Conservation (phyloP, 1,139 yeast genomes). For the Pichia sp. region DNA sequence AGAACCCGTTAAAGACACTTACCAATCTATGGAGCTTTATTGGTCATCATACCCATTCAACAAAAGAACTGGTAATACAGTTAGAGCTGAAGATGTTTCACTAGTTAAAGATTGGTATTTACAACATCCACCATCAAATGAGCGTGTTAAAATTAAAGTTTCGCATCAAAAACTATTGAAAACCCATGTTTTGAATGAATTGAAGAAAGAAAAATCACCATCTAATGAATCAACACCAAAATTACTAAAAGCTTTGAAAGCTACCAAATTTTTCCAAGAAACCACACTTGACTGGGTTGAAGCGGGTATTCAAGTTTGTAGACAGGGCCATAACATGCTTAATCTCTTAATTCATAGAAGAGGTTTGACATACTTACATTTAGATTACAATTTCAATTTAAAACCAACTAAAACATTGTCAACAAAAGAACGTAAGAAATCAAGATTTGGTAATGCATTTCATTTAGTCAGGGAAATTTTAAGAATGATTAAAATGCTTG, state of each 20-base stretch:
- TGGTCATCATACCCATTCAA: constrained; percentile 87
- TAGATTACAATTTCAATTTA: constrained; percentile 91
- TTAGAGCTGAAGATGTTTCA: constrained; percentile 87
- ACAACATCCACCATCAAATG: constrained; percentile 56
- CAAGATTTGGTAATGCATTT: constrained; percentile 95
- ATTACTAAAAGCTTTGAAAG: constrained; percentile 60
- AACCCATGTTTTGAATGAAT: constrained; percentile 62
- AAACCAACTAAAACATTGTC: constrained; percentile 96
- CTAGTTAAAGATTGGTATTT: constrained; percentile 76
- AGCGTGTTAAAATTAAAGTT: constrained; percentile 70
- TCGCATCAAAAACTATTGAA: constrained; percentile 86
- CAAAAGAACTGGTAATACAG: constrained; percentile 60
- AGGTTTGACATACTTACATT: constrained; percentile 86
- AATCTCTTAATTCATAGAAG: constrained; percentile 83
- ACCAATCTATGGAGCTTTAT: constrained; percentile 58
- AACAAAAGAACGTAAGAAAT: constrained; percentile 91
- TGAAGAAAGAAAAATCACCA: constrained; percentile 67
- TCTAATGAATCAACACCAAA: constrained; percentile 55
- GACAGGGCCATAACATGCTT: constrained; percentile 92
- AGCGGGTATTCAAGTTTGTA: constrained; percentile 89
- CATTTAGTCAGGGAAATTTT: constrained; percentile 87
- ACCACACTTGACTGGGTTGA: constrained; percentile 97
- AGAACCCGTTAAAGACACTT: constrained; percentile 40
- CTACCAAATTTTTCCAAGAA: constrained; percentile 84
- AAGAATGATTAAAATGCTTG: constrained; percentile 73